phyloP scores from a whole-genome alignment of 257 asterid species.

The Lavandula angustifolia region DNA sequence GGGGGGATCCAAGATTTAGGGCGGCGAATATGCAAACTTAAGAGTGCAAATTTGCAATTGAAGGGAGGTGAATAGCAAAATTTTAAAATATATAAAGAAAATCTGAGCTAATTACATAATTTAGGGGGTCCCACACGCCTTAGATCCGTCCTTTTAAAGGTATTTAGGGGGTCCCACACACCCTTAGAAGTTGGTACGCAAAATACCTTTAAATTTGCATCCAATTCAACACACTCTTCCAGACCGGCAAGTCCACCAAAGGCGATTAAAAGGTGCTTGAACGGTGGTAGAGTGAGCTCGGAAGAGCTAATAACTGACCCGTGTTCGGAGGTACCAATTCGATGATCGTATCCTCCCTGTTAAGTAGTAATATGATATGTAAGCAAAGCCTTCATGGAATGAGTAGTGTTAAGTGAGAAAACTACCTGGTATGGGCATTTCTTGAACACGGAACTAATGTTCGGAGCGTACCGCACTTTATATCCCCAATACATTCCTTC shows the following conservation, averaged over 20 bases:
- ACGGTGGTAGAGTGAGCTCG: constrained; percentile 71
- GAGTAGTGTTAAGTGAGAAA: neutral
- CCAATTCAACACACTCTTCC: constrained; percentile 94
- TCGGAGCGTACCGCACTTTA: constrained; percentile 84
- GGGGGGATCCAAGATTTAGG: no score
- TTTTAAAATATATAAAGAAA: no score
- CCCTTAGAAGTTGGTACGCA: neutral
- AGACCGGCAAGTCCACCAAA: constrained; percentile 98
- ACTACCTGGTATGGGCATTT: constrained; percentile 76
- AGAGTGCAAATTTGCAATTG: no score
- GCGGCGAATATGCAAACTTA: no score
- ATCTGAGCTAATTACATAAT: no score
- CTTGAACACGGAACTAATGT: constrained; percentile 73
- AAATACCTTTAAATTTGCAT: constrained; percentile 64
- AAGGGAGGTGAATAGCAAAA: no score
- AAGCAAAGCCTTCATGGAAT: neutral
- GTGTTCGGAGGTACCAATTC: constrained; percentile 92
- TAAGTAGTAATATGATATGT: constrained; percentile 9
- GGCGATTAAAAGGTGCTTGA: constrained; percentile 94
- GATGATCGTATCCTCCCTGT: constrained; percentile 87
- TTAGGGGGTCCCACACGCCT: no score
- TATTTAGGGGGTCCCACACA: no score
- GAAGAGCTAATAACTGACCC: constrained; percentile 68
- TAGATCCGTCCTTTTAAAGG: no score
- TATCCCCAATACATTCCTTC: constrained; percentile 97